Evolutionary conservation across 768 basidiomycete genomes (phyloP), one percentile per base, ranked within the genome.

Genomic region (Xerocomellus intermedius): DNA sequence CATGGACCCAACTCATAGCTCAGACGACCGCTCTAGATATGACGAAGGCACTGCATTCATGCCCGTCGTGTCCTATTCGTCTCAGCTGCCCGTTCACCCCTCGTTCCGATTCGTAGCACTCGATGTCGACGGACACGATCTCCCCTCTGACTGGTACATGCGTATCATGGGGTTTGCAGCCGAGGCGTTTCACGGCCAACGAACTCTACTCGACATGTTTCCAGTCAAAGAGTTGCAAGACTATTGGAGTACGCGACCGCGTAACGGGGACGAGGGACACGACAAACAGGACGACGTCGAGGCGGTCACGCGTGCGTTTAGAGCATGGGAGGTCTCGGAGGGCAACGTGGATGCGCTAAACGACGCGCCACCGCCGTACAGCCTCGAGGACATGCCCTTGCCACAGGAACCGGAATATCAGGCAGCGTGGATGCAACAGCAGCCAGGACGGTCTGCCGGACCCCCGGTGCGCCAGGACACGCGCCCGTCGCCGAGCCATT

Each of bases 131-230:
- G 90, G 89, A 4, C 79, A 84, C 60, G 86, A 88, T 57, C 67
- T 91, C 17, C 89, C 90, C 2, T 73, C 85, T 26, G 91, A 94
- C 72, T 94, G 91, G 91, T 89, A 88, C 66, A 89, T 89, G 86
- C 82, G 89, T 21, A 83, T 91, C 48, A 82, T 79, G 62, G 88
- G 89, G 16, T 82, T 87, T 60, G 86, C 85, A 3, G 86, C 79
- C 0, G 87, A 90, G 69, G 81, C 75, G 26, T 72, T 91, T 30
- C 83, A 84, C 14, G 78, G 81, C 38, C 86, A 87, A 60, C 81
- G 84, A n/a, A 72, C 73, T 39, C 74, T 90, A 8, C 74, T 75
- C 37, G 86, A 86, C 47, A 77, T 81, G 1, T 84, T 90, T 56
- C 87, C 88, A 0, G 70, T 76, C 32, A 87, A 89, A 55, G 87